A percentile compares a stretch with the other conserved stretches of the same genome.
Conservation (phyloP, 2,329 filamentous ascomycete species). For the Endoconidiophora laricicola region DNA sequence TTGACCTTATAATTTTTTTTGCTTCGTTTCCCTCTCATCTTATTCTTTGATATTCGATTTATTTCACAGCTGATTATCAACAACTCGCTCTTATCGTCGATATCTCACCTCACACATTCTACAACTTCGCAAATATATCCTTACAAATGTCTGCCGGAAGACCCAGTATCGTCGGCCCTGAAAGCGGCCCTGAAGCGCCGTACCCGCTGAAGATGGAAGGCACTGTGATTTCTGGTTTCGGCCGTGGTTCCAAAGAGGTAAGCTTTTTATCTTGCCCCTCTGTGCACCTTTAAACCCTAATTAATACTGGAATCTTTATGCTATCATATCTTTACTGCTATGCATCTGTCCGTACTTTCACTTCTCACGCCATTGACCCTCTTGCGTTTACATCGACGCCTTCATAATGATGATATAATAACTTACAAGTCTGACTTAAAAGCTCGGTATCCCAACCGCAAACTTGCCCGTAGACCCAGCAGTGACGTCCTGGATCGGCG, state of each 20-base stretch:
- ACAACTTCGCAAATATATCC: no score
- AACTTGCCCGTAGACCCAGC: slow-evolving; percentile 64
- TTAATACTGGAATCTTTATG: neutral
- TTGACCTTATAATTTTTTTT: no score
- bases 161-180: slow-evolving; percentile 55
- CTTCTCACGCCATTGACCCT: neutral
- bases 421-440: neutral
- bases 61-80: no score
- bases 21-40: no score
- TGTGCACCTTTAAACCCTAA: slow-evolving; percentile 28
- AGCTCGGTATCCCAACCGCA: slow-evolving; percentile 93
- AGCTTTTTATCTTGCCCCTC: slow-evolving; percentile 14
- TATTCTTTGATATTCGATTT: no score
- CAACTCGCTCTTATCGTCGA: no score
- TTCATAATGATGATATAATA: no score
- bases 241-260: slow-evolving; percentile 83
- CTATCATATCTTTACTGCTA: no score
- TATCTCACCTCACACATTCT: no score
- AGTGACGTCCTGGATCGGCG: slow-evolving; percentile 41
- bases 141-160: slow-evolving; percentile 25
- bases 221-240: slow-evolving; percentile 81
- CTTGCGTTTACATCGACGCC: no score
- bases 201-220: slow-evolving; percentile 76
- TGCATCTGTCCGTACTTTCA: neutral
- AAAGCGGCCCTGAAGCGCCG: slow-evolving; percentile 55